Percentiles rank a stretch among this genome's conserved stretches.
These are phyloP conservation scores for Eutreptiella sp. DNA, from an alignment of 208 protist genomes.

Conservation along the genomic window DNA sequence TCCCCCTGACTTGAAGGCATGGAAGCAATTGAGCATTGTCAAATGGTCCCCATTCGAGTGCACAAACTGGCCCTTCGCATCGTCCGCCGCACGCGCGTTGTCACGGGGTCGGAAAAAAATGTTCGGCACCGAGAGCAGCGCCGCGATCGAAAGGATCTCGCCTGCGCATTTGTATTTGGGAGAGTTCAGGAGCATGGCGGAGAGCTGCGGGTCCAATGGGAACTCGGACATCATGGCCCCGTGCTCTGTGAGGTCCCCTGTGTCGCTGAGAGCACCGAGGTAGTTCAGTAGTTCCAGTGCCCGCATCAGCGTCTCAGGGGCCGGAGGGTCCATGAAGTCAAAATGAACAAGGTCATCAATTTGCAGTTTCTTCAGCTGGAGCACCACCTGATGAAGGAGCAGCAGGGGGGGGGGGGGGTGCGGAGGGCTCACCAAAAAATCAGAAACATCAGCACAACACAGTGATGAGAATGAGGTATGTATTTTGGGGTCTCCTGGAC, in stretches of 20 bases:
- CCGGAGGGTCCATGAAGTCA: constrained; percentile 91
- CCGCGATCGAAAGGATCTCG: constrained; percentile 56
- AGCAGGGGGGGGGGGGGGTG: neutral
- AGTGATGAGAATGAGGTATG: constrained; percentile 4
- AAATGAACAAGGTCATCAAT: constrained; percentile 87
- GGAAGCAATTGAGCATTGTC: constrained; percentile 71
- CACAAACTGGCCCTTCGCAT: constrained; percentile 44
- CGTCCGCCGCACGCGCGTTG: constrained; percentile 47
- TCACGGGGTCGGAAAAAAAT: constrained; percentile 73
- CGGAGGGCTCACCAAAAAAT: constrained; percentile 1
- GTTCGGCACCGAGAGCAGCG: constrained; percentile 51
- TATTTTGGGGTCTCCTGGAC: no score
- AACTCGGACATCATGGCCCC: constrained; percentile 74
- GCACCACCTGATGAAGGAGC: no score
- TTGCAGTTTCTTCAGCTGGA: constrained; percentile 91
- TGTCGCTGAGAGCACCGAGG: constrained; percentile 54
- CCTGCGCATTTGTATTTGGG: constrained; percentile 56
- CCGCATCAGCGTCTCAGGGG: constrained; percentile 77
- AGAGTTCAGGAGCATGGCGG: constrained; percentile 50
- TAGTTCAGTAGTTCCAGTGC: constrained; percentile 72
- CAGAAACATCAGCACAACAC: neutral
- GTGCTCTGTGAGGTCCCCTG: constrained; percentile 48
- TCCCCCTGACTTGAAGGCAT: constrained; percentile 37
- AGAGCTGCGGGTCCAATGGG: constrained; percentile 61
- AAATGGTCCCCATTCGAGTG: constrained; percentile 70